These are phyloP conservation scores for Yarrowia galli DNA, from an alignment of 1,139 yeast species.

Conservation along the genomic window DNA sequence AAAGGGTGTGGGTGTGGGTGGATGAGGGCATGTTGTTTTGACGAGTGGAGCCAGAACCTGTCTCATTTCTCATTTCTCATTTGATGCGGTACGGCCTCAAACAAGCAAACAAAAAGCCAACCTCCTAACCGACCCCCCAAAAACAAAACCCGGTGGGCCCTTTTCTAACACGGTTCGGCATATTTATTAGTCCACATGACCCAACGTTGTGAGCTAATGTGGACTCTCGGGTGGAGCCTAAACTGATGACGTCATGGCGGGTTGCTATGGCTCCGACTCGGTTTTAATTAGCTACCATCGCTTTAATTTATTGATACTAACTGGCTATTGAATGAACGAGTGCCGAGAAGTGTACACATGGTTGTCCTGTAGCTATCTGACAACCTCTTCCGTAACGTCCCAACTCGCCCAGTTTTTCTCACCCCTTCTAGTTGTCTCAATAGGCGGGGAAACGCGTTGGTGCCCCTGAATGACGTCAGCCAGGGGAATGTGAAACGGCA, in stretches of 20 bases:
- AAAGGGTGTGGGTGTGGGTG: constrained; percentile 35
- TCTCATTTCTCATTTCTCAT: background rate
- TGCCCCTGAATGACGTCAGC: constrained; percentile 8
- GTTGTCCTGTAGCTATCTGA: too few relatives aligned
- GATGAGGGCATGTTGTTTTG: constrained; percentile 30
- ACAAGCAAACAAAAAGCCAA: background rate
- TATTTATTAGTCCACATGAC: constrained; percentile 9
- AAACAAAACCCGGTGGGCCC: background rate
- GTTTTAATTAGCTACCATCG: too few relatives aligned
- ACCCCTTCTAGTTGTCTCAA: too few relatives aligned
- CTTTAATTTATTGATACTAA: background rate
- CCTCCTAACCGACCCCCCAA: background rate
- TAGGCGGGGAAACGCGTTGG: too few relatives aligned
- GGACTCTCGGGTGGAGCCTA: background rate
- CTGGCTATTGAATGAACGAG: too few relatives aligned
- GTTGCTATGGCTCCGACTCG: background rate
- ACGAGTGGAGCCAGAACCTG: background rate
- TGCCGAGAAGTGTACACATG: too few relatives aligned
- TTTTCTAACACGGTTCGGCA: too few relatives aligned
- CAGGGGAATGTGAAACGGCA: background rate
- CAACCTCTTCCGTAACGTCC: too few relatives aligned
- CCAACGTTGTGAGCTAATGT: constrained; percentile 22
- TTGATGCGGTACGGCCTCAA: background rate
- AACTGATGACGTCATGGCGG: constrained; percentile 7
- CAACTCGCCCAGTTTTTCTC: too few relatives aligned